These are phyloP conservation scores for Lophiostoma macrostomum DNA, from an alignment of 495 filamentous ascomycete species.

Conservation along the genomic window DNA sequence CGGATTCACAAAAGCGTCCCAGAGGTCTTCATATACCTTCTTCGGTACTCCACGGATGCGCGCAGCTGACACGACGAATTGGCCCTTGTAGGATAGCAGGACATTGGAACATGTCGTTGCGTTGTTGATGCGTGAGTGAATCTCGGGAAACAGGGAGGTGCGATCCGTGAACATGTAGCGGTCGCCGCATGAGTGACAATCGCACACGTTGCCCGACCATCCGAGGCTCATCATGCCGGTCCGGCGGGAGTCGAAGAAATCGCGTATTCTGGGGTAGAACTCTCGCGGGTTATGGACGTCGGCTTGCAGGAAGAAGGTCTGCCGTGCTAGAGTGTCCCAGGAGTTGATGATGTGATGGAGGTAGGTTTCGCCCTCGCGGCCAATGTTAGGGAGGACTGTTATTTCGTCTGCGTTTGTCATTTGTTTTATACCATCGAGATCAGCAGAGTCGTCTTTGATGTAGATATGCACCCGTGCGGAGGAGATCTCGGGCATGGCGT, in stretches of 20 bases:
- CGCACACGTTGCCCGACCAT: constrained; percentile 37
- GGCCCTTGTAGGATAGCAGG: constrained; percentile 45
- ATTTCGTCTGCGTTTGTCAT: constrained; percentile 37
- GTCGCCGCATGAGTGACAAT: constrained; percentile 41
- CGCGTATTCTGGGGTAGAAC: constrained; percentile 40
- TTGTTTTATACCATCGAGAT: constrained; percentile 27
- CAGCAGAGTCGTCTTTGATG: constrained; percentile 38
- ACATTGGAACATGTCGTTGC: constrained; percentile 29
- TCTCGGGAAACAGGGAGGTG: constrained; percentile 33
- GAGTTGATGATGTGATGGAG: constrained; percentile 45
- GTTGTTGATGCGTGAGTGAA: constrained; percentile 33
- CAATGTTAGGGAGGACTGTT: constrained; percentile 39
- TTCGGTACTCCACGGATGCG: constrained; percentile 42
- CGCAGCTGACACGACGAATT: constrained; percentile 45
- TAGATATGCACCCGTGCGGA: constrained; percentile 38
- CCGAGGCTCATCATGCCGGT: constrained; percentile 47
- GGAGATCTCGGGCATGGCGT: constrained; percentile 11
- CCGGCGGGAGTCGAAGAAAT: constrained; percentile 35
- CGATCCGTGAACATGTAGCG: constrained; percentile 40
- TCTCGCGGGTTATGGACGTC: constrained; percentile 42
- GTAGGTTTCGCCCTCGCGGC: constrained; percentile 48
- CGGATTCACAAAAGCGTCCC: constrained; percentile 36
- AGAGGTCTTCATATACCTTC: constrained; percentile 38
- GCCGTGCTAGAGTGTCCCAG: constrained; percentile 45
- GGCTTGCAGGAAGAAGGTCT: constrained; percentile 50